Conservation (phyloP, 202 grass and related monocot species). For the Saccharum hybrid region DNA sequence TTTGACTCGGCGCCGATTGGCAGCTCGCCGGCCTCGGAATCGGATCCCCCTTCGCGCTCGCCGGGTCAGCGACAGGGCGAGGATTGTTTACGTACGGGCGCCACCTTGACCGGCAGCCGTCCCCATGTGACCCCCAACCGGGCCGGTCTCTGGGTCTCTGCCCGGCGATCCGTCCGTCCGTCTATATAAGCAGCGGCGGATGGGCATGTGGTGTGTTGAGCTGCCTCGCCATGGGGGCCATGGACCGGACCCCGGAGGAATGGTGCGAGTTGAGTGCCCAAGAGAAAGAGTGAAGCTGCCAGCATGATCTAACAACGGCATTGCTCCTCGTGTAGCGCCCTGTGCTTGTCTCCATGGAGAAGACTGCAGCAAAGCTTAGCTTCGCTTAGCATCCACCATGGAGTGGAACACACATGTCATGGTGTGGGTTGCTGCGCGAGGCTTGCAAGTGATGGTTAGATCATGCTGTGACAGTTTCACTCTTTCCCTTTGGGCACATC, state of each 20-base stretch:
- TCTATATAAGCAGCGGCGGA: constrained; percentile 18
- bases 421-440: background rate
- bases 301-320: constrained; percentile 88
- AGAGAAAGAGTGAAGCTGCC: constrained; percentile 96
- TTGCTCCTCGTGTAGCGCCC: background rate
- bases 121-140: constrained; percentile 29
- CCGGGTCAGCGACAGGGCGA: constrained; percentile 50
- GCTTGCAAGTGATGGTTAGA: constrained; percentile 46
- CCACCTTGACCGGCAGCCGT: constrained; percentile 17
- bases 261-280: constrained; percentile 43
- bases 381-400: too few relatives aligned
- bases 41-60: background rate
- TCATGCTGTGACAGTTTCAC: constrained; percentile 98
- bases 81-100: constrained; percentile 21
- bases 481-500: constrained; percentile 64
- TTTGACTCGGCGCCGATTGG: constrained; percentile 55
- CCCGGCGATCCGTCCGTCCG: background rate
- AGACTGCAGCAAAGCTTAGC: background rate
- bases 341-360: background rate
- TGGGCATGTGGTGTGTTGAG: background rate
- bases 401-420: background rate
- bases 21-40: constrained; percentile 11
- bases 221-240: background rate
- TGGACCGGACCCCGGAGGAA: too few relatives aligned
- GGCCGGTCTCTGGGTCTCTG: background rate